A percentile compares a stretch with the other conserved stretches of the same genome.
Evolutionary conservation across 495 filamentous ascomycete genomes (phyloP).

Genomic region (Tuber magnatum): DNA sequence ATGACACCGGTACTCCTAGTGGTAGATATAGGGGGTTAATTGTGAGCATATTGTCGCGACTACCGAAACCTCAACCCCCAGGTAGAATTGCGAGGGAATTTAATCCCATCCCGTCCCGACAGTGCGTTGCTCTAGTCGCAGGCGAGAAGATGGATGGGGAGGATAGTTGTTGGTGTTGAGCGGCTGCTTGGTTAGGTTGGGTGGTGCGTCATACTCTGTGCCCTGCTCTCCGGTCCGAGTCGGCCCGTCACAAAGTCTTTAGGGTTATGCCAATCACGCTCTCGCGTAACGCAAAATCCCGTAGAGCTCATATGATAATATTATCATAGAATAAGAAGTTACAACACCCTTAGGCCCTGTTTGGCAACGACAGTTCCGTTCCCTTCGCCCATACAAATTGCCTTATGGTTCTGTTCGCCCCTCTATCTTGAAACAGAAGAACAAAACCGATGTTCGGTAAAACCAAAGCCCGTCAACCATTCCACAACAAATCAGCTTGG

Average conservation of each 20-base stretch:
- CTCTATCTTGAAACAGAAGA: too few species aligned
- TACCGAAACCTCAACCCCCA: neutral
- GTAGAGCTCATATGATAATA: too few species aligned
- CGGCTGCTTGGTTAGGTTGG: neutral
- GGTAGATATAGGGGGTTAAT: neutral
- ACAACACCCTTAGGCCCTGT: neutral
- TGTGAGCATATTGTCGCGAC: neutral
- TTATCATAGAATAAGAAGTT: neutral
- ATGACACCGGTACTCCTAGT: too few species aligned
- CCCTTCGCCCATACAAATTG: too few species aligned
- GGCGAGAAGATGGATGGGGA: neutral
- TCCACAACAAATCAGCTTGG: too few species aligned
- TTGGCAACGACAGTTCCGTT: too few species aligned
- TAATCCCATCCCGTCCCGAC: neutral
- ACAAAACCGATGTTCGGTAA: too few species aligned
- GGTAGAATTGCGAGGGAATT: neutral
- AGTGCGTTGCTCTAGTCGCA: neutral
- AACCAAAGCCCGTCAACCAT: too few species aligned
- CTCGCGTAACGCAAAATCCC: neutral
- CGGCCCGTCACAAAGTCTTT: neutral
- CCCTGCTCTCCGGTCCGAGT: neutral
- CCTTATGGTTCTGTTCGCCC: too few species aligned
- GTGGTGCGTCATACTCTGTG: neutral
- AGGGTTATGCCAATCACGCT: neutral
- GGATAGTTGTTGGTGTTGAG: neutral